Evolutionary conservation across 2,329 filamentous ascomycete genomes (phyloP), one percentile per base, ranked within the genome.

Genomic region (Phaeosphaeriaceae sp.): DNA sequence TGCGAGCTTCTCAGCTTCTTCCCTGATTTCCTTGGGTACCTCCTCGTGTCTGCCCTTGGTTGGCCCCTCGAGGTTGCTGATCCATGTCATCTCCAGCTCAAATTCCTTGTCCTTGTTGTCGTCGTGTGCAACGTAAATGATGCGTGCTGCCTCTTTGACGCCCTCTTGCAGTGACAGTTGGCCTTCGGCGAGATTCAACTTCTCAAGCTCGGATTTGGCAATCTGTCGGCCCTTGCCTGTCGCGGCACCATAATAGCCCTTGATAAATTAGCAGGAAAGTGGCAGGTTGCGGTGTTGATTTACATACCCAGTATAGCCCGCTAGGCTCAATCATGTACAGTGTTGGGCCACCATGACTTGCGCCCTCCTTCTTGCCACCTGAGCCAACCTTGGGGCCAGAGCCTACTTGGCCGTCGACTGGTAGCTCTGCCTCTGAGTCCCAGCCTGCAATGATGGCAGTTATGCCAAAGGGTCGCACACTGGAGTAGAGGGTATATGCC

Each of bases 31-130:
- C 80, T 90, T 92, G 48, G 94, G 94, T 50, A 99, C 94, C 76
- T 96, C 91, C 76, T 93, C 83, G 72, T 99, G 94, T 66, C 87
- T 86, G 56, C 94, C 94, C 79, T 95, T 93, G 56, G 92, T 97
- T 29, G 92, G 92, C 4, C 92, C 93, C 60, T 89, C 85, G 39
- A 86, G 76, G 44, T 83, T 85, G 76, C 92, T 97, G 74, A 97
- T 90, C 94, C 94, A 99, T 51, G 90, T 96, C 92, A 99, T 95
- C 81, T 99, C 94, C 52, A 99, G 82, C 85, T 99, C 94, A 70
- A 97, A 99, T 60, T 97, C 94, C 82, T 99, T 99, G 79, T 97
- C 94, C 81, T 97, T 97, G 82, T 93, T 97, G 76, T 99, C 94
- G 75, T 97, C 94, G 73, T 99, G 94, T 40, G 93, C 92, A 52